phyloP scores from a whole-genome alignment of 768 basidiomycete genomes.

The Termitomyces sp. region DNA sequence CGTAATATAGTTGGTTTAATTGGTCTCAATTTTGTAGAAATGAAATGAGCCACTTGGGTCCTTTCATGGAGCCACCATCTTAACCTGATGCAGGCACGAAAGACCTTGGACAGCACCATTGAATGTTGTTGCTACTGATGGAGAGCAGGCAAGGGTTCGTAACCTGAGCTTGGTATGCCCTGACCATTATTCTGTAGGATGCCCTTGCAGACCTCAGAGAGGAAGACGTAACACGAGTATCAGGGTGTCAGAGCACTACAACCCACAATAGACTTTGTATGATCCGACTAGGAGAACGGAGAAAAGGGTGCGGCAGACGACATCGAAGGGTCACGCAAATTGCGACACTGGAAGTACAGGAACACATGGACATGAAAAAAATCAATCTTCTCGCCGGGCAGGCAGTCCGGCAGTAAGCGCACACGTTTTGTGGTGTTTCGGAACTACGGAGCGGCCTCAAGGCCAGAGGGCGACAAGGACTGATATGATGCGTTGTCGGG shows the following conservation, averaged over 20 bases:
- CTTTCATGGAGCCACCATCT: neutral
- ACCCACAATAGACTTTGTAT: neutral
- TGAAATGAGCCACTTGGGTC: neutral
- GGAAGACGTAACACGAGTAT: neutral
- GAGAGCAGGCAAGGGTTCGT: neutral
- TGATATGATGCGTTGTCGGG: neutral
- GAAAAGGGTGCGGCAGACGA: neutral
- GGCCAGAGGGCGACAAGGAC: neutral
- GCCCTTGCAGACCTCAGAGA: neutral
- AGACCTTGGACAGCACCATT: neutral
- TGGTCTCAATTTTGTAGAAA: neutral
- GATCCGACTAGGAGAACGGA: neutral
- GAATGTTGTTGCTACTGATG: neutral
- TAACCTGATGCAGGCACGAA: neutral
- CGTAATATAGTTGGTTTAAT: neutral
- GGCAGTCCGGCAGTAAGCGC: neutral
- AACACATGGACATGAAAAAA: neutral
- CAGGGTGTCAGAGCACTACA: neutral
- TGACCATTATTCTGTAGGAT: neutral
- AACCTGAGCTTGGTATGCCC: neutral
- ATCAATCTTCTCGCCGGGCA: constrained; percentile 1
- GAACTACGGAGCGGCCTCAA: neutral
- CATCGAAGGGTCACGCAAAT: constrained; percentile 6
- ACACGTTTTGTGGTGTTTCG: neutral
- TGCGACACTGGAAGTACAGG: neutral